Percentiles rank a stretch among this genome's conserved stretches.
Conservation (phyloP, 805 yeast genomes). For the Kuraishia molischiana region DNA sequence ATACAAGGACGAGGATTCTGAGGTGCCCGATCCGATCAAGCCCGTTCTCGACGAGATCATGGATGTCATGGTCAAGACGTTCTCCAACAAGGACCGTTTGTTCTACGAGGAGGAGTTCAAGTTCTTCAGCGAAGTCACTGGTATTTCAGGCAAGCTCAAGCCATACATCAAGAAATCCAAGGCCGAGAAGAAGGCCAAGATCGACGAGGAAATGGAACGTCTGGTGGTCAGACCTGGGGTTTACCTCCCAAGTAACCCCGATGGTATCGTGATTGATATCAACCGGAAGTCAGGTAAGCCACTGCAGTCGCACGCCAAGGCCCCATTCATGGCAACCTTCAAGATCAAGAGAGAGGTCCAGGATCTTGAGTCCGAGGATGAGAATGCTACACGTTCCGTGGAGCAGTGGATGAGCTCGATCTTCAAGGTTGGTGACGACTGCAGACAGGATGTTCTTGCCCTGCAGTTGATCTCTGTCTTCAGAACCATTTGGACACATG, state of each 20-base stretch:
- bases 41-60: constrained; percentile 74
- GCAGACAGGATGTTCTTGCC: constrained; percentile 94
- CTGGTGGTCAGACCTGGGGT: constrained; percentile 73
- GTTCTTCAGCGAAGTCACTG: constrained; percentile 86
- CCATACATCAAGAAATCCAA: constrained; percentile 91
- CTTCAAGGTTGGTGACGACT: constrained; percentile 98
- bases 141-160: constrained; percentile 88
- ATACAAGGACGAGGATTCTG: constrained; percentile 81
- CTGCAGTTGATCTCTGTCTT: constrained; percentile 86
- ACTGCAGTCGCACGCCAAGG: constrained; percentile 95
- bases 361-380: constrained; percentile 27
- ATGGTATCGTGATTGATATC: constrained; percentile 87
- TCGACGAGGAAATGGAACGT: constrained; percentile 89
- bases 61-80: constrained; percentile 48
- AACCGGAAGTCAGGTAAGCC: constrained; percentile 91
- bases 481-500: constrained; percentile 79
- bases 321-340: constrained; percentile 96
- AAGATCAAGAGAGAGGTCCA: constrained; percentile 56
- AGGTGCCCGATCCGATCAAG: constrained; percentile 70
- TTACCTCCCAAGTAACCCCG: constrained; percentile 93
- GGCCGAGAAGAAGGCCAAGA: constrained; percentile 92
- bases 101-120: constrained; percentile 79
- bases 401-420: constrained; percentile 92
- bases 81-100: constrained; percentile 46
- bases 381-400: constrained; percentile 22